Base-by-base conservation (phyloP, 805 yeast genomes). In the Starmerella davenportii region DNA sequence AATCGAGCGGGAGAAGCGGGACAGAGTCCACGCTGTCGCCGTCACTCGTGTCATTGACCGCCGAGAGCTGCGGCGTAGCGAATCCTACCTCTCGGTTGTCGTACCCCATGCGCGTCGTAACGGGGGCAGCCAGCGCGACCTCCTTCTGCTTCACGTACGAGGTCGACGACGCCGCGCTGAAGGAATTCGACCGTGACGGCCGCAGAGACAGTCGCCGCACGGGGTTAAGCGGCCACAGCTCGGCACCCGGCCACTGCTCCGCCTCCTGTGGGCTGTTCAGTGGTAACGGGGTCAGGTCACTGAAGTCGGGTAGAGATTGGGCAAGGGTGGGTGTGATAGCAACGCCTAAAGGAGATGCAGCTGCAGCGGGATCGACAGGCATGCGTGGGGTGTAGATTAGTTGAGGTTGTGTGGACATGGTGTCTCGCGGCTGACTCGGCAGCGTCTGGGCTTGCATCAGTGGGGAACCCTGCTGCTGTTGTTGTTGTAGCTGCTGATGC, bases 31-130 rank as follows among this genome's bases (percentile, higher is more conserved):
- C 11, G 25, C 11, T 23, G 11, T 23, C 25, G 11, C 9, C 7
- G 11, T 7, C 7, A 11, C 9, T 11, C 9, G 25, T 36, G 55
- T 60, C 42, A 46, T 53, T 44, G 46, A 43, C 34, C 45, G 46
- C 34, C 49, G 51, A 38, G 43, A 52, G 44, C 54, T 81, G 93
- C 2, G 93, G 94, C 1, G 92, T 78, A 1, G 92, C 72, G 52
- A 79, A 80, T 2, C 76, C 79, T 20, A 78, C 84, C 50, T 78
- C 82, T 33, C 66, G 68, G 1, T 85, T 84, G 0, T 68, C 60
- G 13, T 43, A 32, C 5, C 16, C 44, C 44, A 39, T 47, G 44
- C 37, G 41, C 39, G 18, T 38, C 2, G 37, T 36, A 21, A 24
- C 43, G 35, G 38, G 45, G 27, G 40, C 40, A 30, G 34, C 40